Conservation (phyloP, 1,139 yeast genomes). For the Ogataea hybrid region DNA sequence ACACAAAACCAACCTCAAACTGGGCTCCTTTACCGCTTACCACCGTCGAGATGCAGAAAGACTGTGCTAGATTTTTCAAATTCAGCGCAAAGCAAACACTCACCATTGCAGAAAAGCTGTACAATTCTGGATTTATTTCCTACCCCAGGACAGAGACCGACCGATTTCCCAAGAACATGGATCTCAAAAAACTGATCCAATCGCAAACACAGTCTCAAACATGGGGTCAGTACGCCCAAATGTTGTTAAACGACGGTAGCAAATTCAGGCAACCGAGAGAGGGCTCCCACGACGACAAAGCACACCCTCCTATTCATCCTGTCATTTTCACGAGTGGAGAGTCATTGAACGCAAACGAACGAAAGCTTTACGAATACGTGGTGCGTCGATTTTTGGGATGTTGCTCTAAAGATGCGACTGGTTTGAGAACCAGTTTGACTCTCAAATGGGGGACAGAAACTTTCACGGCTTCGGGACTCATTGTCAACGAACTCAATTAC, state of each 20-base stretch:
- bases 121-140: slow-evolving; percentile 81
- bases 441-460: slow-evolving; percentile 76
- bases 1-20: slow-evolving; percentile 65
- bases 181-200: slow-evolving; percentile 55
- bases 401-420: slow-evolving; percentile 88
- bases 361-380: slow-evolving; percentile 81
- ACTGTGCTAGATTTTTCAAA: slow-evolving; percentile 71
- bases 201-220: slow-evolving; percentile 52
- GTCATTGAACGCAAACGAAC: slow-evolving; percentile 51
- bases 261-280: slow-evolving; percentile 62
- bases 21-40: slow-evolving; percentile 89
- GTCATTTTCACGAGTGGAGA: slow-evolving; percentile 55
- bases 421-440: slow-evolving; percentile 60
- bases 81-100: slow-evolving; percentile 81
- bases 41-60: slow-evolving; percentile 92
- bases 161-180: slow-evolving; percentile 72
- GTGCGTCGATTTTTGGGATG: slow-evolving; percentile 88
- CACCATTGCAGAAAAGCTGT: slow-evolving; percentile 82
- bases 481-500: slow-evolving; percentile 71
- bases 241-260: slow-evolving; percentile 34
- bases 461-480: slow-evolving; percentile 69
- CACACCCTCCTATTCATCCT: slow-evolving; percentile 99
- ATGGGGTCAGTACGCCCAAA: slow-evolving; percentile 50
- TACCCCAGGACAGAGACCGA: slow-evolving; percentile 99
- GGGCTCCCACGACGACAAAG: slow-evolving; percentile 87